Base-by-base conservation (phyloP, 441 rosid species). In the Adansonia gregorii region DNA sequence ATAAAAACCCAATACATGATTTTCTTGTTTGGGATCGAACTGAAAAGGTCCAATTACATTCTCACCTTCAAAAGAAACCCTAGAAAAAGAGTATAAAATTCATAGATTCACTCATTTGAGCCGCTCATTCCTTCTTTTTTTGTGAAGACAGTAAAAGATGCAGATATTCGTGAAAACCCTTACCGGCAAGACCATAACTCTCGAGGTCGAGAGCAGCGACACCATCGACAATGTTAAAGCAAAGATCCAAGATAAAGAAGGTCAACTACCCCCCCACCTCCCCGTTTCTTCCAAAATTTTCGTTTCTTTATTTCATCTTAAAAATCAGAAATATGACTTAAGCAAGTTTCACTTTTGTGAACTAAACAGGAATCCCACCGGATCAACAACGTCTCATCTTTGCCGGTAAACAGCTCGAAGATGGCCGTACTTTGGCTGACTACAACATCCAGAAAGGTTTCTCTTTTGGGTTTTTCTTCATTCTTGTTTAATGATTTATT, bases 361-460 rank as follows among this genome's bases (percentile, higher is more conserved):
- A 19, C 69, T 43, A 24, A 69, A n/a, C 63, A 87, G 91, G 92
- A 14, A 90, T 90, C 48, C 94, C 94, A 4, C 94, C 94, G 79
- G 92, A 90, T 61, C 94, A 90, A 82, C 94, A 90, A 82, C 87
- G 94, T 55, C 86, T 90, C 69, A 90, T 88, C 56, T 90, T 90
- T 63, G 92, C 94, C 31, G 94, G 94, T 19, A 90, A 90, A 76
- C 94, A 90, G 84, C 94, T 90, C 7, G 94, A 89, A 64, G 92
- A 90, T 78, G 92, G 94, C 67, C 86, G 94, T 2, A 90, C 94
- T 24, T 87, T 90, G 54, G 92, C 92, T 15, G 94, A 89, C 71
- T 90, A 90, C 80, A 90, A 89, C 73, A 90, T 90, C 56, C 94
- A 90, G 77, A 90, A 90, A 84, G 93, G 94, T 86, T 22, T 59